Conservation (phyloP, 78 protist species). For the Dictyostelium firmibasis region DNA sequence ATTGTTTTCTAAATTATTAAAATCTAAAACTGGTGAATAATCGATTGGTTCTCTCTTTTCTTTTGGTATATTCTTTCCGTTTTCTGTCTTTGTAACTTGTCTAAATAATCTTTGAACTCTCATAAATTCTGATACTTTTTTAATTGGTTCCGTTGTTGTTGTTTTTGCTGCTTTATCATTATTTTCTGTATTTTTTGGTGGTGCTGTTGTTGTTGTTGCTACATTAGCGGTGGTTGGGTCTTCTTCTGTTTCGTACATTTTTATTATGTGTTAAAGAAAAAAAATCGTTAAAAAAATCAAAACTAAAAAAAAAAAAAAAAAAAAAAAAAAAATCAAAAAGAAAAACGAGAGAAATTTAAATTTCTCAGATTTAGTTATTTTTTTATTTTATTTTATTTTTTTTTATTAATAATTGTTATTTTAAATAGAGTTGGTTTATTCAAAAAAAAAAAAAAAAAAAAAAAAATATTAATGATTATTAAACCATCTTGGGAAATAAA, state of each 20-base stretch:
- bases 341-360: background rate
- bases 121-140: conserved; percentile 66
- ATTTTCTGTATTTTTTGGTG: background rate
- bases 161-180: background rate
- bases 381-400: background rate
- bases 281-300: background rate
- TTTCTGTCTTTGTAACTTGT: conserved; percentile 36
- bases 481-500: no score
- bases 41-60: conserved; percentile 66
- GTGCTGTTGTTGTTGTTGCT: background rate
- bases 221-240: background rate
- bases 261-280: background rate
- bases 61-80: conserved; percentile 63
- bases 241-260: conserved; percentile 54
- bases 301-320: background rate
- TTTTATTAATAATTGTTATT: background rate
- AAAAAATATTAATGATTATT: no score
- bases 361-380: background rate
- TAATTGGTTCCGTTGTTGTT: background rate
- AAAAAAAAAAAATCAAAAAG: background rate
- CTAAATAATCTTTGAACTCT: conserved; percentile 65
- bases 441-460: no score
- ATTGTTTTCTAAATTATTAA: conserved; percentile 22
- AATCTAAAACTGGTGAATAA: conserved; percentile 56
- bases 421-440: background rate